Base-by-base conservation (phyloP, 2,329 filamentous ascomycete genomes). In the Aspergillus nomiae region DNA sequence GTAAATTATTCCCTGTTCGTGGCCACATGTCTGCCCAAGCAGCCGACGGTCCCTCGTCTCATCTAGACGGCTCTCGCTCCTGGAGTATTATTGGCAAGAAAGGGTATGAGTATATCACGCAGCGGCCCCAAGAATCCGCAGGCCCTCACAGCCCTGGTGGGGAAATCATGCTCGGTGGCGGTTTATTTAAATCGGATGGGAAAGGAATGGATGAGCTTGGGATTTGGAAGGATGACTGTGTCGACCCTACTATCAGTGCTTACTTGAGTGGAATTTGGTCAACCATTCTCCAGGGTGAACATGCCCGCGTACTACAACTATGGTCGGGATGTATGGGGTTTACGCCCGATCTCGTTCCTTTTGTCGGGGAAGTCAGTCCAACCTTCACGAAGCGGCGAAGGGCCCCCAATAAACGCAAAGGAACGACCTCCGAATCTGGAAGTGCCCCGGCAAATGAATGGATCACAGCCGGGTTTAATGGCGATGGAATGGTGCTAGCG, bases 261-360 rank as follows among this genome's bases (percentile, higher is more conserved):
- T 68, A 74, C 57, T 61, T 74, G n/a, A 56, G 65, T 7, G 67
- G 65, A 24, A 65, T 67, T 12, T 73, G 73, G 32, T 69, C 70
- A 26, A 61, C 64, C 4, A 73, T 73, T 54, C 78, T 79, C 60
- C 74, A 75, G 12, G 28, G 12, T 1, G 68, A 65, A 19, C 74
- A 77, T 48, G 12, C 71, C 73, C 4, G 81, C 7, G 70, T 85
- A 14, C 74, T 81, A 28, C 73, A 68, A 45, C 78, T 83, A 45
- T 87, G 85, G 84, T 82, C 82, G 12, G 86, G 86, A 1, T 84
- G 87, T 66, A 87, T 87, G 83, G 85, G 84, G 0, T 85, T 82
- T 65, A 84, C 80, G 9, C 76, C 80, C 3, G 85, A 88, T 70
- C 81, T 81, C 0, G 75, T 83, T 50, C 85, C 86, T 0, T 78